Evolutionary conservation across 2,329 filamentous ascomycete genomes (phyloP).

Genomic region (Truncatella angustata): DNA sequence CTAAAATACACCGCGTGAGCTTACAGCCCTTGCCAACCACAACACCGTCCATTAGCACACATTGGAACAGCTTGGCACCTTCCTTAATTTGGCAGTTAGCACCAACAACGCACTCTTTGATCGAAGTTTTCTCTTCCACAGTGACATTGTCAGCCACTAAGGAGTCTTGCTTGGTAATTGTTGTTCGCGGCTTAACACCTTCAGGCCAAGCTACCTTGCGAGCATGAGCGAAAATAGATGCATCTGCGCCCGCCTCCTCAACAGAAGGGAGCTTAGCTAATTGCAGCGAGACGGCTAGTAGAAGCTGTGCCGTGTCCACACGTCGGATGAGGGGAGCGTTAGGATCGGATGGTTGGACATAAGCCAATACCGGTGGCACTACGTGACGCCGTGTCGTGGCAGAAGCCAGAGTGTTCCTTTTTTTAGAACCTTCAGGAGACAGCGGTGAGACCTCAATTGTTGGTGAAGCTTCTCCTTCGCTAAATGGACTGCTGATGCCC

Average conservation of each 20-base stretch:
- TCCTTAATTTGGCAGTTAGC: conserved; percentile 82
- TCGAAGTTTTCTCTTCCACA: conserved; percentile 83
- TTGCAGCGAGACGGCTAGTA: conserved; percentile 78
- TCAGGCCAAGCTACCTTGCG: conserved; percentile 82
- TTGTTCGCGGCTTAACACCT: conserved; percentile 75
- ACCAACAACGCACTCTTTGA: conserved; percentile 89
- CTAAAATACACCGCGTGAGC: conserved; percentile 83
- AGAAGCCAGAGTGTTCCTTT: conserved; percentile 19
- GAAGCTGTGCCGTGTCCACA: conserved; percentile 81
- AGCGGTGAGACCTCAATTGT: conserved; percentile 12
- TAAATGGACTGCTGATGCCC: not conserved
- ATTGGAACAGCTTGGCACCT: conserved; percentile 83
- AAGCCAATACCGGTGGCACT: conserved; percentile 76
- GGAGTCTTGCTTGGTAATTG: conserved; percentile 78
- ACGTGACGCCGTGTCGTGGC: conserved; percentile 24
- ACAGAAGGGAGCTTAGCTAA: conserved; percentile 79
- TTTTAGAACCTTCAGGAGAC: conserved; percentile 17
- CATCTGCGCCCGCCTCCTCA: conserved; percentile 58
- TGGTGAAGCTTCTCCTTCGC: conserved; percentile 15
- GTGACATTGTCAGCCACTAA: conserved; percentile 86
- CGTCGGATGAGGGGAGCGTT: conserved; percentile 72
- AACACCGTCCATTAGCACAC: conserved; percentile 89
- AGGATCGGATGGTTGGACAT: conserved; percentile 65
- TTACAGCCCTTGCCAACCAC: conserved; percentile 81
- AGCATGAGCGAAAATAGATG: conserved; percentile 74